A percentile compares a stretch with the other conserved stretches of the same genome.
Evolutionary conservation across 179 eudicot species (phyloP).

Genomic region (Silene coronaria): DNA sequence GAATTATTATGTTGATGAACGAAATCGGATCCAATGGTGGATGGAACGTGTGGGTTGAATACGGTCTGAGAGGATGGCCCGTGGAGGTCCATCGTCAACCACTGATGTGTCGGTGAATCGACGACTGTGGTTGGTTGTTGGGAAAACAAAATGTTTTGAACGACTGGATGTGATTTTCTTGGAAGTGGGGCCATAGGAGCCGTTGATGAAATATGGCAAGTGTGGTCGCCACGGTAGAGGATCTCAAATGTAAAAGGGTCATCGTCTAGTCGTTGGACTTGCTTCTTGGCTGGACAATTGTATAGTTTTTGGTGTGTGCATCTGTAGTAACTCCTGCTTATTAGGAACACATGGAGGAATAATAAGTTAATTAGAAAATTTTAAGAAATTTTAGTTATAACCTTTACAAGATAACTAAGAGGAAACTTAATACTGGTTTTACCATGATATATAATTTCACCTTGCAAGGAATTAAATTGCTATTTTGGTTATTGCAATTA

Average conservation of each 20-base stretch:
- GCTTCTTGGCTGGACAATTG: slow-evolving; percentile 75
- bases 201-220: slow-evolving; percentile 62
- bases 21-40: slow-evolving; percentile 20
- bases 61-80: slow-evolving; percentile 9
- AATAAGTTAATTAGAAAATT: no score
- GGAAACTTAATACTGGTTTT: no score
- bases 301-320: slow-evolving; percentile 77
- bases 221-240: slow-evolving; percentile 58
- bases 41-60: slow-evolving; percentile 1
- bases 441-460: no score
- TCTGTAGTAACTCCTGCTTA: slow-evolving; percentile 60
- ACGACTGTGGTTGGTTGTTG: slow-evolving; percentile 14
- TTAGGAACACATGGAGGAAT: no score
- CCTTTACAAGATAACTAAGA: no score
- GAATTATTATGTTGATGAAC: slow-evolving; percentile 21
- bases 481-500: no score
- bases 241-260: slow-evolving; percentile 60
- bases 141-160: slow-evolving; percentile 7
- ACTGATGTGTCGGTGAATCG: slow-evolving; percentile 1
- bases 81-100: slow-evolving; percentile 31
- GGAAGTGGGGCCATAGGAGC: slow-evolving; percentile 50
- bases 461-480: no score
- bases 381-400: no score
- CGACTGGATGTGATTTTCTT: slow-evolving; percentile 8
- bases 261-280: slow-evolving; percentile 70